Evolutionary conservation across 2,329 filamentous ascomycete genomes (phyloP), one percentile per base, ranked within the genome.

Genomic region (Pseudomassariella vexata): DNA sequence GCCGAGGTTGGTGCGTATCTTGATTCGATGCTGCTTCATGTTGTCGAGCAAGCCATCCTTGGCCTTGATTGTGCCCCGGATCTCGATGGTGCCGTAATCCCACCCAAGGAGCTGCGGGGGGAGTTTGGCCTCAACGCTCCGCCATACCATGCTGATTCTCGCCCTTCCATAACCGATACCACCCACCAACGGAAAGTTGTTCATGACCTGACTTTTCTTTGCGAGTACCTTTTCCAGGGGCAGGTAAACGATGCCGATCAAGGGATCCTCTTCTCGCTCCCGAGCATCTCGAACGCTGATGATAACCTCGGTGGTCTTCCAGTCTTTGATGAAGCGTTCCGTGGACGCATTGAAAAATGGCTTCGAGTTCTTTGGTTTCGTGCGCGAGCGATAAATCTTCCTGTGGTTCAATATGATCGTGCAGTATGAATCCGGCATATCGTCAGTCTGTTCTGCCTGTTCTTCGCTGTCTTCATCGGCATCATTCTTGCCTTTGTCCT

Each of bases 271-370:
- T 49, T 87, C 83, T 31, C 82, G 73, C 15, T 84, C 65, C 5
- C 82, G 68, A 14, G 74, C 65, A 48, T 87, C 83, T 9, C 80
- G 70, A 2, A 85, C 79, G 2, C 71, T 66, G 19, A 88, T 60
- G 41, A 83, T 79, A 19, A 86, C 64, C 50, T 86, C 81, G 2
- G 78, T 71, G 9, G 68, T 74, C 11, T 63, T 65, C 71, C 81
- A 85, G 49, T 87, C 77, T 9, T 74, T 65, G 23, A 87, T 68
- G 41, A 85, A 85, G 5, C 79, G 71, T 52, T 88, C 83, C 2
- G 76, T 84, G 5, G 79, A 79, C 3, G 83, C 82, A 42, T 87
- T 87, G 65, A 83, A 87, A 55, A 86, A 87, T 0, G 83, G 83
- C 46, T 85, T 85, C 0, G 77, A 70, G 40, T 85, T 86, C 59